Conservation (phyloP, 345 rosid genomes). For the Luvunga scandens region DNA sequence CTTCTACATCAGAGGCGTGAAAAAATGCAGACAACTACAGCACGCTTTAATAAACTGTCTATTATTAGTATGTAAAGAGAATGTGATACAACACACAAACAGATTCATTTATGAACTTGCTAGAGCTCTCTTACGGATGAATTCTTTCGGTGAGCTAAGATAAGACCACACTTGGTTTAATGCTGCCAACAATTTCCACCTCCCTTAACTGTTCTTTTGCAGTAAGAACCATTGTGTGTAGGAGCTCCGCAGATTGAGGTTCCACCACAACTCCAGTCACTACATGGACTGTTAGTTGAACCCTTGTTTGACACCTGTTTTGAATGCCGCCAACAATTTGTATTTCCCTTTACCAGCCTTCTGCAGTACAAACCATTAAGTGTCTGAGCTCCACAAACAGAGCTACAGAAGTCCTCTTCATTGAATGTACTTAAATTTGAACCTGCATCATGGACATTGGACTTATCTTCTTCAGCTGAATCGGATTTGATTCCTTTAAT, state of each 20-base stretch:
- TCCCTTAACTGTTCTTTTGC: constrained; percentile 41
- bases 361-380: constrained; percentile 5
- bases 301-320: neutral
- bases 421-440: neutral
- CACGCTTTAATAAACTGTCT: too few relatives aligned
- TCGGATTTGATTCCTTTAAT: constrained; percentile 29
- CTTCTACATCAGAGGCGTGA: neutral
- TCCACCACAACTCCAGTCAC: neutral
- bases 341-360: constrained; percentile 1
- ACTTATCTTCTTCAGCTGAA: constrained; percentile 4
- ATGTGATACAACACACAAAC: neutral
- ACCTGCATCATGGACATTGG: neutral
- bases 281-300: neutral
- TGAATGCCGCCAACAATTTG: constrained; percentile 12
- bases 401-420: neutral
- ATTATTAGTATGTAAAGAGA: neutral
- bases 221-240: constrained; percentile 42
- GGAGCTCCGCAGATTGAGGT: constrained; percentile 45
- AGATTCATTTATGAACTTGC: neutral
- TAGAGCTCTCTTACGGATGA: constrained; percentile 27
- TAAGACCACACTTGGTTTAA: constrained; percentile 37
- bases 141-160: constrained; percentile 18
- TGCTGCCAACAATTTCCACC: constrained; percentile 67
- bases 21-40: neutral
- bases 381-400: neutral